These are phyloP conservation scores for Luvunga scandens DNA, from an alignment of 345 rosid genomes.

Conservation along the genomic window DNA sequence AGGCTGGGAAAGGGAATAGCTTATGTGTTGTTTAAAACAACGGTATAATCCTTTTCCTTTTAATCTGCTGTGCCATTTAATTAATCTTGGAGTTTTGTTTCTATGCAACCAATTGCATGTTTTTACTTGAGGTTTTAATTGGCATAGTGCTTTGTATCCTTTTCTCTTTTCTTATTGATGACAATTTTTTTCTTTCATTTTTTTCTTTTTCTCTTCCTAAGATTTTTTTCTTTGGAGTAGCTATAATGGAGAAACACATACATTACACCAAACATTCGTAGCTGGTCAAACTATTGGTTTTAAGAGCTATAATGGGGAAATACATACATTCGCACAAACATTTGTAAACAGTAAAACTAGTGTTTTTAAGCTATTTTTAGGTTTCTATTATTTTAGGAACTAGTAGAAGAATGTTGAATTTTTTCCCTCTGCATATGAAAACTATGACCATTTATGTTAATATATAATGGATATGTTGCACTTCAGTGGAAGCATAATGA, in stretches of 20 bases:
- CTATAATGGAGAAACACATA: not conserved
- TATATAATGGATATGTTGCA: too few species aligned
- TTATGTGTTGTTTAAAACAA: constrained; percentile 79
- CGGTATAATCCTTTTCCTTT: constrained; percentile 43
- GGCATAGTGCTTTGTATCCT: not conserved
- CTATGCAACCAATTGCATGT: not conserved
- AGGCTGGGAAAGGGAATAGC: constrained; percentile 96
- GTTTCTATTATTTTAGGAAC: too few species aligned
- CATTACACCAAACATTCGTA: too few species aligned
- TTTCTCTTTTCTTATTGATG: not conserved
- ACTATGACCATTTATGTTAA: too few species aligned
- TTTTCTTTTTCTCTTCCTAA: not conserved
- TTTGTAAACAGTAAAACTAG: too few species aligned
- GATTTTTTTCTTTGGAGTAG: not conserved
- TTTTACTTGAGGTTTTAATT: not conserved
- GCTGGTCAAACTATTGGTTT: too few species aligned
- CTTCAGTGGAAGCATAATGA: too few species aligned
- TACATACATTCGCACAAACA: too few species aligned
- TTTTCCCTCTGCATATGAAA: too few species aligned
- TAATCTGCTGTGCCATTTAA: constrained; percentile 1
- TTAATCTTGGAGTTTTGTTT: not conserved
- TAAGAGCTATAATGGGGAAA: too few species aligned
- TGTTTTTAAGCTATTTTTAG: too few species aligned
- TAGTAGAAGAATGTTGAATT: too few species aligned
- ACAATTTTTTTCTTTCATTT: not conserved